Evolutionary conservation across 2,329 filamentous ascomycete genomes (phyloP).

Genomic region (Ophiostoma australiae): DNA sequence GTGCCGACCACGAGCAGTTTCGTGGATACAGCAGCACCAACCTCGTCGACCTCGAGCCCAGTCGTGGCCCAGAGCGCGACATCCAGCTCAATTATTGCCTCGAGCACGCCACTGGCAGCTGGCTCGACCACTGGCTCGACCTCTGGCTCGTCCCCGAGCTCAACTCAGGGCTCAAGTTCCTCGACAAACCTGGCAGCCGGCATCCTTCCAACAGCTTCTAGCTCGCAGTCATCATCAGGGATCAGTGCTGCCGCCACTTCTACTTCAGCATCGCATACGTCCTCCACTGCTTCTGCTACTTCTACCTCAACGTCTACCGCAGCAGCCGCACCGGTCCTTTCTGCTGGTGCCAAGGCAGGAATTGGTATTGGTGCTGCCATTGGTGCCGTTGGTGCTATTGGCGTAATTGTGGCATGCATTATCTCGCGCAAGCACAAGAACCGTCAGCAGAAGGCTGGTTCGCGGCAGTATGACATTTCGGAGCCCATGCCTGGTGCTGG

Average conservation of each 20-base stretch:
- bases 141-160: neutral
- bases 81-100: neutral
- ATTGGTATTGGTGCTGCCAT: slow-evolving; percentile 28
- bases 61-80: neutral
- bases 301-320: neutral
- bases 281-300: neutral
- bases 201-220: neutral
- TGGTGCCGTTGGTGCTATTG: slow-evolving; percentile 26
- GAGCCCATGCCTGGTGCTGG: slow-evolving; percentile 48
- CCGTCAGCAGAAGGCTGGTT: neutral
- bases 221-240: neutral
- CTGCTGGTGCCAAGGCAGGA: slow-evolving; percentile 27
- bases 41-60: neutral
- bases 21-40: slow-evolving; percentile 5
- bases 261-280: neutral
- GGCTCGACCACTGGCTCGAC: neutral
- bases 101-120: slow-evolving; percentile 4
- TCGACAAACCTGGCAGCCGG: slow-evolving; percentile 2
- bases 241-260: neutral
- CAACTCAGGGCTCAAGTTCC: neutral
- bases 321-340: slow-evolving; percentile 20
- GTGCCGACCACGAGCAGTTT: slow-evolving; percentile 11
- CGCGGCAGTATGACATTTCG: slow-evolving; percentile 40
- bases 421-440: slow-evolving; percentile 26
- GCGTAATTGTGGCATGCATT: slow-evolving; percentile 15